Percentiles rank a stretch among this genome's conserved stretches.
Evolutionary conservation across 2,329 filamentous ascomycete species (phyloP).

Genomic region (Hymenoscyphus scutula): DNA sequence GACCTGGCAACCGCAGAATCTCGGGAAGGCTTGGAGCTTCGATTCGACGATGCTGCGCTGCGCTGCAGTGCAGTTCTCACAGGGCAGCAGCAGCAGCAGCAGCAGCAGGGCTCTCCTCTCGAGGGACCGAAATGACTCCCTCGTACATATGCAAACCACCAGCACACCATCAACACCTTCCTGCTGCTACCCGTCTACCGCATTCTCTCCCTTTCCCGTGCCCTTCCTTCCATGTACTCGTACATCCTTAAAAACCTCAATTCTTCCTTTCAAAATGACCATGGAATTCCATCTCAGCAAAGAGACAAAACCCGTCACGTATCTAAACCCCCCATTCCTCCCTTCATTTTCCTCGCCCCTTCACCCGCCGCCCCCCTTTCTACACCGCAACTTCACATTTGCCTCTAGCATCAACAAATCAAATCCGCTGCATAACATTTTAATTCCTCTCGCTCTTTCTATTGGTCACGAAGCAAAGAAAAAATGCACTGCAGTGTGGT

Average conservation of each 20-base stretch:
- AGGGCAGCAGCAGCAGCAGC: background rate
- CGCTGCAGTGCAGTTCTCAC: no score
- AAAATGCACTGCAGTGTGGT: no score
- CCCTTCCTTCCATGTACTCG: no score
- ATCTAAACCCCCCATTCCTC: background rate
- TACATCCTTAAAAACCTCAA: background rate
- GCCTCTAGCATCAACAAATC: conserved; percentile 3
- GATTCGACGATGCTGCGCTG: no score
- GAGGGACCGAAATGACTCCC: background rate
- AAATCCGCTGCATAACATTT: background rate
- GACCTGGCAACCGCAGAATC: background rate
- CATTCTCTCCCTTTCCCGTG: background rate
- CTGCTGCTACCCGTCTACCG: background rate
- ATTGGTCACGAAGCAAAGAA: background rate
- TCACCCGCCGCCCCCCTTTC: background rate
- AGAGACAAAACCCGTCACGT: background rate
- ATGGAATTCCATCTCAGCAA: background rate
- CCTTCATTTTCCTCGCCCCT: background rate
- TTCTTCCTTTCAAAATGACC: background rate
- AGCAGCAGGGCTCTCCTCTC: no score
- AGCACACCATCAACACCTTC: background rate
- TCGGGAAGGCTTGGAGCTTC: no score
- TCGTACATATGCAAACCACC: background rate
- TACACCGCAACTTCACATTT: background rate
- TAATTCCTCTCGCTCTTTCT: background rate